Percentiles rank a stretch among this genome's conserved stretches.
Conservation (phyloP, 164 flowering plant species). For the Paratinospora sagittata region DNA sequence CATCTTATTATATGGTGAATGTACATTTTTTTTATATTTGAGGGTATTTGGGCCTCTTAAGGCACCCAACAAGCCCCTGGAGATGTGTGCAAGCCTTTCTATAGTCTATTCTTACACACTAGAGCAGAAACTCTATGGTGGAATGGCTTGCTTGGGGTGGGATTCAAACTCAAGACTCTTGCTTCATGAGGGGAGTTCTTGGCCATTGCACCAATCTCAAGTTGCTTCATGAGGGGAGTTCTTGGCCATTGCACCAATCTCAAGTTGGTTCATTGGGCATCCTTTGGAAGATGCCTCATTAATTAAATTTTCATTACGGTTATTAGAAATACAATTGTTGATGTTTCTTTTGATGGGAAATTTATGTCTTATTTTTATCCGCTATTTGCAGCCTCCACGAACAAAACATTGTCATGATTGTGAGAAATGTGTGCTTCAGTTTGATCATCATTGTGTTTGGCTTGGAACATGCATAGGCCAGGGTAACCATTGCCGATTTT, state of each 20-base stretch:
- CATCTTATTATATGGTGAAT: background rate
- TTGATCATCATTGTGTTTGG: conserved; percentile 99
- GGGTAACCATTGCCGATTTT: conserved; percentile 89
- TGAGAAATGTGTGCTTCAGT: conserved; percentile 94
- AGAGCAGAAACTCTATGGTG: no score
- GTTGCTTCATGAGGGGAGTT: no score
- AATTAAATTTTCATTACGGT: background rate
- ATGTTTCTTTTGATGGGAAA: background rate
- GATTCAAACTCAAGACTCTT: no score
- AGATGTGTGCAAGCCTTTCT: no score
- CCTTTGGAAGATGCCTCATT: background rate
- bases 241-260: no score
- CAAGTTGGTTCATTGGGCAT: background rate
- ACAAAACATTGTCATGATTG: conserved; percentile 98
- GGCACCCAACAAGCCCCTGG: no score
- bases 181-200: no score
- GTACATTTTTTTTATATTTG: no score
- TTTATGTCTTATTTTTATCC: background rate
- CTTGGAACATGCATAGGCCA: conserved; percentile 96
- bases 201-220: no score
- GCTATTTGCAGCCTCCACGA: conserved; percentile 83
- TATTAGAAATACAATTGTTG: background rate
- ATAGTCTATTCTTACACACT: no score
- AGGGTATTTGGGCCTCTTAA: no score
- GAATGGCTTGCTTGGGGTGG: no score